Conservation (phyloP, 2,329 filamentous ascomycete genomes). For the Ophiocordyceps unilateralis region DNA sequence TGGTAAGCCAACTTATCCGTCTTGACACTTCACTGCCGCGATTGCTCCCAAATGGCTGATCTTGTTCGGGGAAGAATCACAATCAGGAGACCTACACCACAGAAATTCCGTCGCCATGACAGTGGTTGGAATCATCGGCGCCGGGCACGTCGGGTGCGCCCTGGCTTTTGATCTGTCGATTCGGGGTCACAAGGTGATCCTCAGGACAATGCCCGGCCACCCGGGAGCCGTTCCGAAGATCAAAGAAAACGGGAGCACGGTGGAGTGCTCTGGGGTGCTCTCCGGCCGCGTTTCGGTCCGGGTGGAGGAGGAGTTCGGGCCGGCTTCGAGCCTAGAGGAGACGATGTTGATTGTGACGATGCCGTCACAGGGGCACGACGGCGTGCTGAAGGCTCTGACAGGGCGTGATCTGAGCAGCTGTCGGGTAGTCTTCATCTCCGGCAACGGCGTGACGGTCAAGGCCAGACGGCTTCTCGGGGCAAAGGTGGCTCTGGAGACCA, state of each 20-base stretch:
- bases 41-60: too few relatives aligned
- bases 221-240: constrained; percentile 2
- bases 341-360: background rate
- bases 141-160: constrained; percentile 5
- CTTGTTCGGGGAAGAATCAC: too few relatives aligned
- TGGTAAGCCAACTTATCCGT: too few relatives aligned
- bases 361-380: background rate
- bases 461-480: background rate
- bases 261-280: background rate
- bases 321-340: background rate
- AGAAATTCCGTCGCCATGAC: background rate
- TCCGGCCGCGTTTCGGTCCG: background rate
- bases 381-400: background rate
- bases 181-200: constrained; percentile 1
- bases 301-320: background rate
- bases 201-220: constrained; percentile 2
- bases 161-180: constrained; percentile 3
- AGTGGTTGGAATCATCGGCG: constrained; percentile 3
- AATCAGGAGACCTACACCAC: too few relatives aligned
- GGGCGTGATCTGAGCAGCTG: background rate
- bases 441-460: background rate
- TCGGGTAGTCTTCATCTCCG: background rate
- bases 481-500: constrained; percentile 2
- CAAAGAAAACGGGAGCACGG: background rate
- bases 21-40: too few relatives aligned